Conservation (phyloP, 1,284 basidiomycete genomes). For the Cryptococcus sp. region DNA sequence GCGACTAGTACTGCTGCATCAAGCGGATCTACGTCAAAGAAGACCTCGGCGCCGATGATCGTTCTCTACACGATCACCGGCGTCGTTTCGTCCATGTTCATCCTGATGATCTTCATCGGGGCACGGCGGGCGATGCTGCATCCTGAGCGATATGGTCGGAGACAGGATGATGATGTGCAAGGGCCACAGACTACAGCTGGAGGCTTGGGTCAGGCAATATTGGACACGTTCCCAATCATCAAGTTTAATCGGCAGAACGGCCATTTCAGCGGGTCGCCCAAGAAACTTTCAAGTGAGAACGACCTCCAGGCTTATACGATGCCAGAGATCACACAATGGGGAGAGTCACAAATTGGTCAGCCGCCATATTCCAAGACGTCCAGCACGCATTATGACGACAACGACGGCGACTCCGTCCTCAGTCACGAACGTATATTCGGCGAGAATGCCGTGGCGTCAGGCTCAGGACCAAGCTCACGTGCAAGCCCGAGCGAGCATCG, state of each 20-base stretch:
- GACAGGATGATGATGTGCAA: conserved; percentile 56
- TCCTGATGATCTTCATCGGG: conserved; percentile 75
- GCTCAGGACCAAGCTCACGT: not conserved
- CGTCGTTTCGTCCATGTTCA: conserved; percentile 77
- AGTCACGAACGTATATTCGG: too few species aligned
- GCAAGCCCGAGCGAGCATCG: conserved; percentile 8
- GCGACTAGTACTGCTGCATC: conserved; percentile 17
- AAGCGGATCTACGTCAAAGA: conserved; percentile 13
- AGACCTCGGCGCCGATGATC: conserved; percentile 58
- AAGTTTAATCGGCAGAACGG: conserved; percentile 64
- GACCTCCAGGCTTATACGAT: conserved; percentile 6
- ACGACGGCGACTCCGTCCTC: conserved; percentile 4
- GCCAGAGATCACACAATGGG: not conserved
- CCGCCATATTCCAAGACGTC: not conserved
- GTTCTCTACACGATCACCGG: conserved; percentile 84
- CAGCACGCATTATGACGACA: not conserved
- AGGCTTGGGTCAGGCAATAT: conserved; percentile 81
- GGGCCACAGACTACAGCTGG: conserved; percentile 68
- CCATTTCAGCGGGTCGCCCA: conserved; percentile 10
- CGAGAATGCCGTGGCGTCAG: not conserved
- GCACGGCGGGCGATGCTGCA: conserved; percentile 78
- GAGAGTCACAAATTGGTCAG: not conserved
- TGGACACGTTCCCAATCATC: conserved; percentile 91
- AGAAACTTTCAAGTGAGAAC: conserved; percentile 25
- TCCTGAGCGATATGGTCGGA: conserved; percentile 86